phyloP scores from a whole-genome alignment of 2,329 filamentous ascomycete species.

The Aspergillus neotritici region DNA sequence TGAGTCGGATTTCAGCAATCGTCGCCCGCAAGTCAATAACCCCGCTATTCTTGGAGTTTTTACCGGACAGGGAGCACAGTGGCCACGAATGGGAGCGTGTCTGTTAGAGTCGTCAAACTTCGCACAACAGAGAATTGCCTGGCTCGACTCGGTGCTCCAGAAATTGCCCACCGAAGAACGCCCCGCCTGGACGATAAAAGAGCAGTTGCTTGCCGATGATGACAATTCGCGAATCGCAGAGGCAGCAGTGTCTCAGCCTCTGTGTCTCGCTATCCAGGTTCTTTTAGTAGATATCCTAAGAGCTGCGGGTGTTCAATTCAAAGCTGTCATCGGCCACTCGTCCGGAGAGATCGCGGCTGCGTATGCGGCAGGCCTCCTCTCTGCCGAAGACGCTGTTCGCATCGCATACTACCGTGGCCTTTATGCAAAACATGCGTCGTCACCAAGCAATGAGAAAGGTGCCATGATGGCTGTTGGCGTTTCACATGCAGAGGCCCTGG shows the following conservation, averaged over 20 bases:
- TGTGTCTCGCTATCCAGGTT: slow-evolving; percentile 17
- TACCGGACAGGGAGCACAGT: slow-evolving; percentile 20
- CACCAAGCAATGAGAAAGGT: slow-evolving; percentile 20
- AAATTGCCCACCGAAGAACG: slow-evolving; percentile 2
- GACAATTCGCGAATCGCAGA: slow-evolving; percentile 1
- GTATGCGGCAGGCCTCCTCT: slow-evolving; percentile 26
- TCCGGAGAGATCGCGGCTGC: slow-evolving; percentile 47
- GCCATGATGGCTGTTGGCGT: slow-evolving; percentile 45
- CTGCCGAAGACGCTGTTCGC: slow-evolving; percentile 32
- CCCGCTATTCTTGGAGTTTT: slow-evolving; percentile 12
- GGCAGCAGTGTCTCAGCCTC: slow-evolving; percentile 13
- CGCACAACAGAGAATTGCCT: background rate
- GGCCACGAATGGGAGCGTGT: slow-evolving; percentile 11
- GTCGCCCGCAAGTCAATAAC: background rate
- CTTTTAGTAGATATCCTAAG: slow-evolving; percentile 14
- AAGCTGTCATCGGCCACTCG: slow-evolving; percentile 42
- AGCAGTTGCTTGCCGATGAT: slow-evolving; percentile 1
- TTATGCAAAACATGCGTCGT: slow-evolving; percentile 13
- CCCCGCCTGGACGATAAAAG: slow-evolving; percentile 4
- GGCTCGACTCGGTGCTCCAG: background rate
- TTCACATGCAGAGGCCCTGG: slow-evolving; percentile 1
- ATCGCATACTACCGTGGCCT: slow-evolving; percentile 43
- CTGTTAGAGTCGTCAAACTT: background rate
- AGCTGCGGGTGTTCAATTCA: slow-evolving; percentile 24
- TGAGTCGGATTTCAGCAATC: background rate